Base-by-base conservation (phyloP, 306 rosid genomes). In the Quercus ilex region DNA sequence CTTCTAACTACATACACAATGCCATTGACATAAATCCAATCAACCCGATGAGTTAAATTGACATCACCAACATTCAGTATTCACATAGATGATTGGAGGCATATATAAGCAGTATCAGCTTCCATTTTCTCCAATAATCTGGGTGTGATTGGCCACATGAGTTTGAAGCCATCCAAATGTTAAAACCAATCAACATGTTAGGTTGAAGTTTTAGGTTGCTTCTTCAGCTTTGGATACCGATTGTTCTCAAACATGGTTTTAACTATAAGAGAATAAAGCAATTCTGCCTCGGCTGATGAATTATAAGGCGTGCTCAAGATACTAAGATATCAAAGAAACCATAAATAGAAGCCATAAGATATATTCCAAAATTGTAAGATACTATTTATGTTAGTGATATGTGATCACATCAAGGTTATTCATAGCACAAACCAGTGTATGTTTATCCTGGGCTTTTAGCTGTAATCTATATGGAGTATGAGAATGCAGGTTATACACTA, bases 231-330 rank as follows among this genome's bases (percentile, higher is more conserved):
- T 82, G 18, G 88, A 77, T 86, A 91, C 59, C 94, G 81, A 79
- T 89, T 91, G 81, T 95, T 95, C 90, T 95, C 97, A 84, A 82
- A 92, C 84, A 73, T 86, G 62, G 98, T 93, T 89, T 91, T 91
- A 46, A 87, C 86, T 67, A 91, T 80, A 19, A 94, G 97, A 80
- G 97, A 85, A 80, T 91, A 92, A 1, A 94, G 86, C 58, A 94
- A 52, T 65, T 94, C 95, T 55, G 90, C 91, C 82, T 92, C 97
- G 10, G 92, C 92, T 33, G 96, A 91, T 79, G 78, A 81, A 76
- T 92, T 93, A 78, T 81, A 91, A n/a, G 94, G 92, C 46, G 10
- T 81, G 78, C 78, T 79, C 71, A 90, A 69, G 78, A 90, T 83
- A 77, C 99, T 94, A 70, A 81, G 86, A 74, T 55, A 83, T 58